Evolutionary conservation across 805 yeast genomes (phyloP).

Genomic region (Zygotorulaspora florentina): DNA sequence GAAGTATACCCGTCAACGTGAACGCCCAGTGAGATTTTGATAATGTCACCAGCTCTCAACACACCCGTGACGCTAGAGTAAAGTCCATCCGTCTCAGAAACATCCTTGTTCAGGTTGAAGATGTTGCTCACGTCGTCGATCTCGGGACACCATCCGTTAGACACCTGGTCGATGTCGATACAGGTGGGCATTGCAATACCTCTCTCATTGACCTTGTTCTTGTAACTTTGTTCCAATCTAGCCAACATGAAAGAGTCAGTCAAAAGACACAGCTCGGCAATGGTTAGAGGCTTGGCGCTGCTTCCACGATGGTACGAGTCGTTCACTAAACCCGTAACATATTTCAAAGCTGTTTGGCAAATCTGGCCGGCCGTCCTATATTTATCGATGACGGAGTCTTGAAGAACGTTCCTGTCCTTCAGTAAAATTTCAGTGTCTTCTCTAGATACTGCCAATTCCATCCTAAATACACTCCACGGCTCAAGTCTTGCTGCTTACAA

Average conservation of each 20-base stretch:
- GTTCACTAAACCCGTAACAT: constrained; percentile 62
- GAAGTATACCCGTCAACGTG: constrained; percentile 96
- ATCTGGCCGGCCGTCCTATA: constrained; percentile 88
- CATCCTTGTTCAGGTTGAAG: constrained; percentile 26
- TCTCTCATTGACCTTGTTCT: constrained; percentile 67
- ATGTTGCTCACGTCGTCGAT: constrained; percentile 51
- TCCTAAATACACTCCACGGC: constrained; percentile 22
- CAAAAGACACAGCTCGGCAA: constrained; percentile 71
- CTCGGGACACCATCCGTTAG: constrained; percentile 83
- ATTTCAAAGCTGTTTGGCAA: constrained; percentile 73
- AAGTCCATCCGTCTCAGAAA: constrained; percentile 16
- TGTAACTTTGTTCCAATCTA: constrained; percentile 58
- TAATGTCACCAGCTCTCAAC: constrained; percentile 70
- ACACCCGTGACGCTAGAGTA: constrained; percentile 25
- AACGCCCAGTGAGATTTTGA: constrained; percentile 79
- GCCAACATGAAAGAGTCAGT: constrained; percentile 72
- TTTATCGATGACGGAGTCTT: constrained; percentile 62
- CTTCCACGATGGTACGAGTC: constrained; percentile 57
- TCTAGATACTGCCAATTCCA: constrained; percentile 74
- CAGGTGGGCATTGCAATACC: constrained; percentile 93
- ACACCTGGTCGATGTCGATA: constrained; percentile 76
- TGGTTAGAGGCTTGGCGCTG: constrained; percentile 43
- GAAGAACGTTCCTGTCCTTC: constrained; percentile 66
- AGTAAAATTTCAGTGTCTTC: constrained; percentile 70
- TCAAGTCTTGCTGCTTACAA: too few species aligned